phyloP scores from a whole-genome alignment of 1,284 basidiomycete genomes.

The Apiotrichum laibachii region DNA sequence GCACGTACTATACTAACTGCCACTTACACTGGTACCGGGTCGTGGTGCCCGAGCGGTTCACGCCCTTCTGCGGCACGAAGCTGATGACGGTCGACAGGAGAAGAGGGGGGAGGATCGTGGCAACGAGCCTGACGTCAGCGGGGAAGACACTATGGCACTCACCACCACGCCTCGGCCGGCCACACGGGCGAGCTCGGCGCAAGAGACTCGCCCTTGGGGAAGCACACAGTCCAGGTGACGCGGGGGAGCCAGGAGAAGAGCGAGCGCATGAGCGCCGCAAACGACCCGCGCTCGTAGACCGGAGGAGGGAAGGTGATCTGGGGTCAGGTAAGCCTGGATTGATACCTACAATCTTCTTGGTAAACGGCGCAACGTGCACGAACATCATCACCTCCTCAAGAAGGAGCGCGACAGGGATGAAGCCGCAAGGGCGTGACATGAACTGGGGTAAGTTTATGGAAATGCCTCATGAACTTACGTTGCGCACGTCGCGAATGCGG shows the following conservation, averaged over 20 bases:
- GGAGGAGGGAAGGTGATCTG: conserved; percentile 40
- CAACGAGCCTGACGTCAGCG: conserved; percentile 32
- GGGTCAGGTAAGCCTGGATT: not conserved
- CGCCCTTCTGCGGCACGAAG: conserved; percentile 41
- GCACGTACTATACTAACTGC: too few relatives aligned
- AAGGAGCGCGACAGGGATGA: conserved; percentile 31
- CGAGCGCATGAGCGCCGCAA: conserved; percentile 34
- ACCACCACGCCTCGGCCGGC: conserved; percentile 47
- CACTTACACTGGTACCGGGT: conserved; percentile 36
- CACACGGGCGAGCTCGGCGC: conserved; percentile 28
- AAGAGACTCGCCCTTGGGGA: conserved; percentile 35
- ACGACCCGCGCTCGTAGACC: conserved; percentile 26
- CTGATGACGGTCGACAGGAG: conserved; percentile 41
- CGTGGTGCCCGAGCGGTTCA: conserved; percentile 20
- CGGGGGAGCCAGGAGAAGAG: conserved; percentile 45
- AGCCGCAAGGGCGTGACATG: conserved; percentile 34
- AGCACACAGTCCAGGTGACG: conserved; percentile 27
- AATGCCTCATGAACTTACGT: conserved; percentile 14
- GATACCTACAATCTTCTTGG: conserved; percentile 32
- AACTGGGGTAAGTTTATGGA: conserved; percentile 16
- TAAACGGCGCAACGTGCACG: conserved; percentile 36
- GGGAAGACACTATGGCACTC: conserved; percentile 10
- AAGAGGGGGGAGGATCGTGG: conserved; percentile 45
- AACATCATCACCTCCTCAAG: conserved; percentile 41
- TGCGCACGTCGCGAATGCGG: conserved; percentile 25